Base-by-base conservation (phyloP, 1,284 basidiomycete species). In the Papiliotrema flavescens region DNA sequence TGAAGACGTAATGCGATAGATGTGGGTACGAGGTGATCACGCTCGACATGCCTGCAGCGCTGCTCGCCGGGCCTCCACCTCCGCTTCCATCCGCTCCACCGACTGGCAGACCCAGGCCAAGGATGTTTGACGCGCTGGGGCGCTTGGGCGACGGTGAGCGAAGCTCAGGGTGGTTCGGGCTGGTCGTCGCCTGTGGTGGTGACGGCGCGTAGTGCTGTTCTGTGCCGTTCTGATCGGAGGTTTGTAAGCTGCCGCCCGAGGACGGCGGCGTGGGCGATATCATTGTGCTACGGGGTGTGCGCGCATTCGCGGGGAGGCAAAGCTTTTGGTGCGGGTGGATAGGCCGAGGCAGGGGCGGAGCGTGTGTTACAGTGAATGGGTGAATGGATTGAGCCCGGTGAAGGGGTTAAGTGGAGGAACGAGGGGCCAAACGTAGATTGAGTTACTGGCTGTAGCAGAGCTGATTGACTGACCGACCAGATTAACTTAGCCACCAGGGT, bases 1-100 rank as follows among this genome's bases (percentile, higher is more conserved):
- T 66, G 64, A 63, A 70, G 42, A 75, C 55, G 58, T 75, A 75
- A 48, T 75, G 66, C 1, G 57, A 67, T 3, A 75, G 54, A 49
- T 75, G 73, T 1, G 73, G 73, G 55, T 67, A 65, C 34, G 61
- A 58, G 20, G 62, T 54, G 45, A 71, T 57, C 14, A 69, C 61
- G 66, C 61, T 17, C 54, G 54, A 23, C 57, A 20, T 3, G 60
- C 49, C 23, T 56, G 53, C 14, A 53, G 20, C 1, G 60, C 20
- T n/a, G n/a, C 3, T 56, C 34, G 39, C 59, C 59, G 2, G 58
- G 45, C 8, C 59, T 54, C 19, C 54, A 47, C 19, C n/a, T n/a
- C n/a, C n/a, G n/a, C n/a, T n/a, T n/a, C n/a, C n/a, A n/a, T n/a
- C n/a, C n/a, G n/a, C n/a, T n/a, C n/a, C n/a, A n/a, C n/a, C n/a